These are phyloP conservation scores for Adansonia madagascariensis DNA, from an alignment of 441 rosid species.

Conservation along the genomic window DNA sequence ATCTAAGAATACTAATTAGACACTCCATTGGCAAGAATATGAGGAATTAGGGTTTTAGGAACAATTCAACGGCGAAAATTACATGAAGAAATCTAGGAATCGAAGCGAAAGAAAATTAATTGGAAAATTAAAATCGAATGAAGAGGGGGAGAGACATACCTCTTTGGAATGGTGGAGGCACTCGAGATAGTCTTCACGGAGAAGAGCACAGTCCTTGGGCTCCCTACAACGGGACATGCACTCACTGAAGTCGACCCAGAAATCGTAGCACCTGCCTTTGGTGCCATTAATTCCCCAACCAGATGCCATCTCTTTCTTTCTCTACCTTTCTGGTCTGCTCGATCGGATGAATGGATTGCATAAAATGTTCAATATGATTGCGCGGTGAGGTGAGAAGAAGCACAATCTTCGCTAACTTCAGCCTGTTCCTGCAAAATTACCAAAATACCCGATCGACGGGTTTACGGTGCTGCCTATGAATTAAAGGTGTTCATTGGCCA, in stretches of 20 bases:
- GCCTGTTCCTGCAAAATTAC: background rate
- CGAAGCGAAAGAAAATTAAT: background rate
- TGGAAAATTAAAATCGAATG: background rate
- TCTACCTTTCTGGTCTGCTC: background rate
- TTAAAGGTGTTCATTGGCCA: background rate
- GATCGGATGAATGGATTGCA: background rate
- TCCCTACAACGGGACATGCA: conserved; percentile 92
- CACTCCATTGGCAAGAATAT: background rate
- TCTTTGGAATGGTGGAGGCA: conserved; percentile 99
- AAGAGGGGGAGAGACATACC: conserved; percentile 41
- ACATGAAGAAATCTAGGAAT: background rate
- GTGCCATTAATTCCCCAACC: conserved; percentile 98
- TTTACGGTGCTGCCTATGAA: background rate
- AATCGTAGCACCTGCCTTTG: conserved; percentile 98
- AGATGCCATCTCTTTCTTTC: conserved; percentile 68
- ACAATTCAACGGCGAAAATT: background rate
- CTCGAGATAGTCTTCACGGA: conserved; percentile 96
- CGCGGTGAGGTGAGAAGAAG: background rate
- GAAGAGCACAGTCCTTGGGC: conserved; percentile 92
- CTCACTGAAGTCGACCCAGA: conserved; percentile 98
- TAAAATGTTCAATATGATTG: background rate
- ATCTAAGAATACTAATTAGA: background rate
- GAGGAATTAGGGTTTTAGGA: background rate
- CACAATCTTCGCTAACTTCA: background rate
- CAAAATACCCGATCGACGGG: background rate